Conservation (phyloP, 2,329 filamentous ascomycete species). For the Diaporthe ampelina region DNA sequence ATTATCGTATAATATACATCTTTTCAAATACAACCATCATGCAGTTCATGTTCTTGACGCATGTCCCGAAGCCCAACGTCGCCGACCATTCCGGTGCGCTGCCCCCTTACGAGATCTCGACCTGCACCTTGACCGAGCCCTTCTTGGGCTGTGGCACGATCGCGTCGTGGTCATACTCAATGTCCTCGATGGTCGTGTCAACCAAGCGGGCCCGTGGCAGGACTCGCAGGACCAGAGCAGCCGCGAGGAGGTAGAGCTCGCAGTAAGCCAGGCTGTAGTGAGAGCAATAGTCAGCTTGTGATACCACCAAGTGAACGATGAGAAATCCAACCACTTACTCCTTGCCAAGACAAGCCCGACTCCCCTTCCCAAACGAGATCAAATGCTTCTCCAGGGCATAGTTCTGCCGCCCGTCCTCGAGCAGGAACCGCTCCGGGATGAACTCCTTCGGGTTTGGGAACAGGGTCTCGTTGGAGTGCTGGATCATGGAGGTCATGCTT, state of each 20-base stretch:
- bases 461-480: conserved; percentile 44
- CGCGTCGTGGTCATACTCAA: conserved; percentile 43
- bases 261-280: conserved; percentile 39
- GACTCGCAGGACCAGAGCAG: conserved; percentile 41
- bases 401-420: conserved; percentile 27
- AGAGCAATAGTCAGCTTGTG: not conserved
- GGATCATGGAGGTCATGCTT: conserved; percentile 43
- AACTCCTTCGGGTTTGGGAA: conserved; percentile 45
- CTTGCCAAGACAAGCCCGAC: conserved; percentile 45
- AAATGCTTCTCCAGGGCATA: conserved; percentile 42
- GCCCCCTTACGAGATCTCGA: not conserved
- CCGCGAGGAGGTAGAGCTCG: conserved; percentile 42
- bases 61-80: too few species aligned
- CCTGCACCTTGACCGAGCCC: conserved; percentile 18
- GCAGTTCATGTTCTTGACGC: not conserved
- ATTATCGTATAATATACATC: not conserved
- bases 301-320: rapidly evolving
- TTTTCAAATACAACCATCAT: not conserved
- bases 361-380: conserved; percentile 45
- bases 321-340: conserved; percentile 42
- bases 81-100: too few species aligned
- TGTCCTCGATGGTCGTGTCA: conserved; percentile 43
- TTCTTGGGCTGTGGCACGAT: conserved; percentile 44
- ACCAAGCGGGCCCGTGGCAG: conserved; percentile 36
- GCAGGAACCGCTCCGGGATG: conserved; percentile 46